phyloP scores from a whole-genome alignment of 202 grass and related monocot species.

The Sporobolus alterniflorus region DNA sequence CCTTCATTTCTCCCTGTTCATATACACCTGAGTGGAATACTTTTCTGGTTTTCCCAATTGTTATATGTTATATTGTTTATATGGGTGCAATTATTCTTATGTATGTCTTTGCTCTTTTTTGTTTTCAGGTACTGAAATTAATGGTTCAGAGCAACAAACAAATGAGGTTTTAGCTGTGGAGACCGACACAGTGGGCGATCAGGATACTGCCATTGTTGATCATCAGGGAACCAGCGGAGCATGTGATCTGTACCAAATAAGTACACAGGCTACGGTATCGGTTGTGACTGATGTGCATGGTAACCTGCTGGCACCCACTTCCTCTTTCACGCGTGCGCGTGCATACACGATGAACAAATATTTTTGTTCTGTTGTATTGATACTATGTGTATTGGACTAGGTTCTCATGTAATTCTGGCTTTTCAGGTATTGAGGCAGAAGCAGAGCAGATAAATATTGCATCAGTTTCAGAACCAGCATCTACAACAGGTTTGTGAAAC shows the following conservation, averaged over 20 bases:
- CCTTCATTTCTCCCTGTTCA: not conserved
- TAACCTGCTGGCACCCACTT: not conserved
- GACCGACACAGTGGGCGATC: not conserved
- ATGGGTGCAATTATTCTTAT: not conserved
- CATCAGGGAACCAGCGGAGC: not conserved
- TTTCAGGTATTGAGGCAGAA: conserved; percentile 44
- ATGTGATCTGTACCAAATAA: not conserved
- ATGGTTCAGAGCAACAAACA: conserved; percentile 29
- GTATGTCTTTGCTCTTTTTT: not conserved
- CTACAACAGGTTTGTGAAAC: conserved; percentile 3
- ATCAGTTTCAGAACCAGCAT: conserved; percentile 15
- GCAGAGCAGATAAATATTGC: not conserved
- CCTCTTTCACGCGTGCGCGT: not conserved
- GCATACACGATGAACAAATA: not conserved
- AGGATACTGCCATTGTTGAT: conserved; percentile 21
- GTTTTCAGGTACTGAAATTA: conserved; percentile 35
- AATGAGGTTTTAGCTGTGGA: conserved; percentile 20
- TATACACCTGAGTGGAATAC: not conserved
- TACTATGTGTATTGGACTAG: not conserved
- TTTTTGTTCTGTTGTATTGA: not conserved
- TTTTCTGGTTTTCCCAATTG: not conserved
- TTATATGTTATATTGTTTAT: not conserved
- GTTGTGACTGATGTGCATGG: not conserved
- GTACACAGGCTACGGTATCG: not conserved
- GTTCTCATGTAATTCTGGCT: conserved; percentile 1